Evolutionary conservation across 345 rosid species (phyloP), one percentile per base, ranked within the genome.

Genomic region (Pseudoturritis turrita): DNA sequence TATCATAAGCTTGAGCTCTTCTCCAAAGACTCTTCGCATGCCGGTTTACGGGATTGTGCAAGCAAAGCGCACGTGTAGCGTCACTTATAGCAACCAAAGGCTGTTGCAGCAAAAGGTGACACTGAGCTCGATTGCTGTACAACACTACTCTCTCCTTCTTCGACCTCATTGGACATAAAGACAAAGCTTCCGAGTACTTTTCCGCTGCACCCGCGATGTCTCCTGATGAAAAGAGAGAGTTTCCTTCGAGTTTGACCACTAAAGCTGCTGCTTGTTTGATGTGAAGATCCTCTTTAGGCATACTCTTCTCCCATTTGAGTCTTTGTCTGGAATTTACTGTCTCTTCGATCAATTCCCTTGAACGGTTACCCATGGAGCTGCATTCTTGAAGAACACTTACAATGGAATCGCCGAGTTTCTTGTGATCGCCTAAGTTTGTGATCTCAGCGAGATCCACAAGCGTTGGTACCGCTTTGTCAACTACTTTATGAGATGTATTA

Each of bases 1-100:
- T 95, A 79, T 95, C 99, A 69, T 90, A 95, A 25, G 98, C 97
- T 72, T 95, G 98, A 64, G 99, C 97, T 81, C 99, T 88, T 74
- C 98, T 89, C 98, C 99, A 95, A 0, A 92, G 97, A 78, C 97
- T 89, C 82, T 92, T 95, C 19, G 97, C 99, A 74, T 95, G 99
- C 14, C 94, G 85, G 76, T 92, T 95, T 17, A 84, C 85, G 0
- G 99, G 97, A 75, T 79, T 88, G 68, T 95, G 97, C 70, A 92
- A 86, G 74, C 94, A 84, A 40, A 95, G 88, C 7, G 98, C 97
- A 26, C 79, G 90, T 4, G 99, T 92, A 17, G 98, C 97, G 74
- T 95, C 99, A 15, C 97, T 89, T 72, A 95, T 89, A 18, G 98
- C 99, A 65, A 87, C 85, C 75, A 85, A 35, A 13, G 99, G 98